Conservation (phyloP, 306 rosid species). For the Castanea crenata region DNA sequence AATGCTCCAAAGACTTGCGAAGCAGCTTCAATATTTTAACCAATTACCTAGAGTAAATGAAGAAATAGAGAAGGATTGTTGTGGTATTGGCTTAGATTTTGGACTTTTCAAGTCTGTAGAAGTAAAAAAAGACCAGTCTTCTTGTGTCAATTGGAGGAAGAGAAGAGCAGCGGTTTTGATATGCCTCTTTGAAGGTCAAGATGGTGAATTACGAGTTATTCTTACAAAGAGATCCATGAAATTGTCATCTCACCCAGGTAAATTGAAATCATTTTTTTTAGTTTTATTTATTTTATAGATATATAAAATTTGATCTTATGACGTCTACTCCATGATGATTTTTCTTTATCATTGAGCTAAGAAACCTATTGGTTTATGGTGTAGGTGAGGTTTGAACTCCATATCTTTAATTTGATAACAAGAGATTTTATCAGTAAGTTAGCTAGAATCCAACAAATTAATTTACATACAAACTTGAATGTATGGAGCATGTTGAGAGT, state of each 20-base stretch:
- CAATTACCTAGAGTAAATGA: background rate
- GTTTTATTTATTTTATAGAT: too few species aligned
- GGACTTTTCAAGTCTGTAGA: background rate
- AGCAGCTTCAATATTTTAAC: conserved; percentile 11
- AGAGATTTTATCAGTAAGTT: too few species aligned
- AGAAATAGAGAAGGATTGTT: background rate
- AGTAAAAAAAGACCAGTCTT: background rate
- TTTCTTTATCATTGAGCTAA: too few species aligned
- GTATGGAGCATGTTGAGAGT: background rate
- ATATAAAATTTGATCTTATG: too few species aligned
- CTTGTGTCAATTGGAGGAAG: background rate
- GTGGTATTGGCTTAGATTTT: background rate
- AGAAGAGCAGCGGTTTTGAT: conserved; percentile 43
- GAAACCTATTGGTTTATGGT: too few species aligned
- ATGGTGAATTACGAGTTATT: conserved; percentile 35
- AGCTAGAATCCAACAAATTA: too few species aligned
- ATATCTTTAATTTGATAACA: too few species aligned
- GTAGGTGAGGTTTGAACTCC: too few species aligned
- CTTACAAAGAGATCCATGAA: conserved; percentile 40
- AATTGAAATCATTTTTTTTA: background rate
- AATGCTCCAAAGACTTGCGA: conserved; percentile 23
- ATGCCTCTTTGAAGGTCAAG: conserved; percentile 37
- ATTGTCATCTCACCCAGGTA: conserved; percentile 36
- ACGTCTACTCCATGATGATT: too few species aligned
- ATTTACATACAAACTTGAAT: too few species aligned